Percentiles rank a stretch among this genome's conserved stretches.
Conservation (phyloP, 441 rosid genomes). For the Croton laevigatus region DNA sequence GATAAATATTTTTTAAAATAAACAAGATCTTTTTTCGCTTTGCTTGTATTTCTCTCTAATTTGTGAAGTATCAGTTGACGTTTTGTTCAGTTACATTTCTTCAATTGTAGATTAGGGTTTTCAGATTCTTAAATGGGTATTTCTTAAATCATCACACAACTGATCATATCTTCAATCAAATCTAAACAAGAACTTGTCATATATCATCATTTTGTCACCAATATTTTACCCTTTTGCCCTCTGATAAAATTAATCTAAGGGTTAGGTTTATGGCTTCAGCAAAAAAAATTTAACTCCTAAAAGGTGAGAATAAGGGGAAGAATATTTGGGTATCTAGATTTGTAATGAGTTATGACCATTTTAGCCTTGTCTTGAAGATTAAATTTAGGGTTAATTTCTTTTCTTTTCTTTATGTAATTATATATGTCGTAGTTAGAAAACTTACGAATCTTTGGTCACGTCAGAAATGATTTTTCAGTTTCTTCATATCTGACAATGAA, state of each 20-base stretch:
- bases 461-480: conserved; percentile 51
- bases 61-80: conserved; percentile 21
- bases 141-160: conserved; percentile 5
- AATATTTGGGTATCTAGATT: not conserved
- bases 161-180: conserved; percentile 1
- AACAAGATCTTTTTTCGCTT: not conserved
- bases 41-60: conserved; percentile 25
- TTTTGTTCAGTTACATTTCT: conserved; percentile 31
- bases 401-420: conserved; percentile 9
- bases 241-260: not conserved
- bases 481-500: conserved; percentile 40
- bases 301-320: not conserved
- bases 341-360: not conserved
- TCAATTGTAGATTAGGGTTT: conserved; percentile 13
- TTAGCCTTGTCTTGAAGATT: not conserved
- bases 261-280: conserved; percentile 32
- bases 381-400: too few species aligned
- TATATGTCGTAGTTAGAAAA: conserved; percentile 32
- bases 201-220: not conserved
- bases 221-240: too few species aligned
- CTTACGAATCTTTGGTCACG: conserved; percentile 65
- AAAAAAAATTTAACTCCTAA: conserved; percentile 4
- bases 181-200: conserved; percentile 12
- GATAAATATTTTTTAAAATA: too few species aligned
- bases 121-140: not conserved